Conservation (phyloP, 225 moss, liverwort and hornwort genomes). For the Pleurozium schreberi region DNA sequence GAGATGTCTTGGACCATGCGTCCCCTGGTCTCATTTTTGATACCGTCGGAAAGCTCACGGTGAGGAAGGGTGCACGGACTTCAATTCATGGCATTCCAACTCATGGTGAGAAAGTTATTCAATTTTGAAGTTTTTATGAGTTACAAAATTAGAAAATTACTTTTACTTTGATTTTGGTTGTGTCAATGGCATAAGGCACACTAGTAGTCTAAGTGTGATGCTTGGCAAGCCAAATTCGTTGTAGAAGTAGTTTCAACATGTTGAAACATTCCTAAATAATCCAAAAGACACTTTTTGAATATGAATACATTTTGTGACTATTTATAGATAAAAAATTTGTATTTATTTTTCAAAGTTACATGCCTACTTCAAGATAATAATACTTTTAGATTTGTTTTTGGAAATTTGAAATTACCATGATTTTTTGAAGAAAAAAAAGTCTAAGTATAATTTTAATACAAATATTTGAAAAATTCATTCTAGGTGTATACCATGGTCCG, state of each 20-base stretch:
- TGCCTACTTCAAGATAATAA: too few species aligned
- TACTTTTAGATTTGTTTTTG: rapidly evolving
- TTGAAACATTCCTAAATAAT: not conserved
- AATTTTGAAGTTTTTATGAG: too few species aligned
- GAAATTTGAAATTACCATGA: not conserved
- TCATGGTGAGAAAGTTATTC: too few species aligned
- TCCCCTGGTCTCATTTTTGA: too few species aligned
- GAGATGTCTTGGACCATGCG: too few species aligned
- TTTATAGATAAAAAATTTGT: not conserved
- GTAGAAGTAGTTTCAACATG: rapidly evolving
- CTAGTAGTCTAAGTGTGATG: too few species aligned
- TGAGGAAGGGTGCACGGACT: too few species aligned
- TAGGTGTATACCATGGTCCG: rapidly evolving
- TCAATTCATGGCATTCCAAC: too few species aligned
- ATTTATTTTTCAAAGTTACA: not conserved
- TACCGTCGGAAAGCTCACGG: too few species aligned
- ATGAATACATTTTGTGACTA: not conserved
- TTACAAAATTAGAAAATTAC: too few species aligned
- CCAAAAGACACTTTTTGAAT: not conserved
- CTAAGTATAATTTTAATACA: not conserved
- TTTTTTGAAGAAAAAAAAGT: not conserved
- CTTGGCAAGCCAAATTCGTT: not conserved
- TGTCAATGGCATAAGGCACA: too few species aligned
- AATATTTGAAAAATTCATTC: not conserved
- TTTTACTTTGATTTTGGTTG: too few species aligned